Evolutionary conservation across 2,329 filamentous ascomycete genomes (phyloP).

Genomic region (Aspergillus pseudoterreus): DNA sequence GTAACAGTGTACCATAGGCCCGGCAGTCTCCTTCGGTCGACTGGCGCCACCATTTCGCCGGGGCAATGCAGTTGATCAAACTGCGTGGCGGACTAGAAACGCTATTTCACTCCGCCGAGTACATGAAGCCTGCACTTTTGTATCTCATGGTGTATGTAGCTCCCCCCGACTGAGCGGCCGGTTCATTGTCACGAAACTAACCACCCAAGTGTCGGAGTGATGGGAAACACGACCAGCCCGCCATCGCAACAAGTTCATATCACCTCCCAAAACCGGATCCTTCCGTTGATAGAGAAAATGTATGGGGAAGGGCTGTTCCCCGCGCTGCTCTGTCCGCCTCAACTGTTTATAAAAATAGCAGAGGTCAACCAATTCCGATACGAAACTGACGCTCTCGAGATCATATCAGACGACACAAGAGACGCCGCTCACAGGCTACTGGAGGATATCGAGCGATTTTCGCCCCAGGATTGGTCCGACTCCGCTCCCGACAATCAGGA

Average conservation of each 20-base stretch:
- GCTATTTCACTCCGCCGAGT: neutral
- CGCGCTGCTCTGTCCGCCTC: slow-evolving; percentile 2
- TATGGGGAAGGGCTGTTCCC: slow-evolving; percentile 6
- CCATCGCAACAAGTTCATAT: slow-evolving; percentile 2
- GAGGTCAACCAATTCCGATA: slow-evolving; percentile 7
- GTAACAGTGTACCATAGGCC: neutral
- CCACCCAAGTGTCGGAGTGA: slow-evolving; percentile 1
- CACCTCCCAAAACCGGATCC: neutral
- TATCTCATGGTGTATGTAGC: slow-evolving; percentile 6
- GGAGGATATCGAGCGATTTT: slow-evolving; percentile 3
- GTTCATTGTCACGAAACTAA: too few relatives aligned
- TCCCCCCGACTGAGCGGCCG: neutral
- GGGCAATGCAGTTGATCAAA: slow-evolving; percentile 4
- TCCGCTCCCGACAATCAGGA: neutral
- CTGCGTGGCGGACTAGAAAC: slow-evolving; percentile 3
- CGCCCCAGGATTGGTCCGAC: neutral
- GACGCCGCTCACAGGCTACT: slow-evolving; percentile 1
- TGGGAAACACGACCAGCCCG: slow-evolving; percentile 8
- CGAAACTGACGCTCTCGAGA: neutral
- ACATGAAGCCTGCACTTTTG: neutral
- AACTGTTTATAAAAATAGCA: slow-evolving; percentile 3
- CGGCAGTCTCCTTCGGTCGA: slow-evolving; percentile 2
- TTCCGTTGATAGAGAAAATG: neutral
- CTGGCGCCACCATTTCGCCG: slow-evolving; percentile 7
- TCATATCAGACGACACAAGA: neutral